These are phyloP conservation scores for Jackrogersella minutella DNA, from an alignment of 495 filamentous ascomycete species.

Conservation along the genomic window DNA sequence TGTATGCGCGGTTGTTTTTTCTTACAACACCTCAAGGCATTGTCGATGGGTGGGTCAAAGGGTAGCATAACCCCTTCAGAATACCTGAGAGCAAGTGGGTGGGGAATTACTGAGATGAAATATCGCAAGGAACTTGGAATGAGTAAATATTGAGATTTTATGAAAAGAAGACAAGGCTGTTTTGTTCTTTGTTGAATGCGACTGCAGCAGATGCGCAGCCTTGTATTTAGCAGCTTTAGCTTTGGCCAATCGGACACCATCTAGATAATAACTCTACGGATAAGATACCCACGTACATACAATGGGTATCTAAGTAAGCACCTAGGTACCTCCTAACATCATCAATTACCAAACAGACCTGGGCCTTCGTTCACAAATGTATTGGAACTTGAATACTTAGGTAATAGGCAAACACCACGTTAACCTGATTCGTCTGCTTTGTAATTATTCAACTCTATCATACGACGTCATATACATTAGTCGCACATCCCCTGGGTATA, in stretches of 20 bases:
- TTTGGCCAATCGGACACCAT: constrained; percentile 20
- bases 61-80: constrained; percentile 17
- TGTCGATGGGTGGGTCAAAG: constrained; percentile 11
- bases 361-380: background rate
- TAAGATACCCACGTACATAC: background rate
- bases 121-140: background rate
- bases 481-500: constrained; percentile 44
- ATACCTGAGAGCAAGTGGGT: background rate
- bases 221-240: constrained; percentile 26
- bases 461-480: constrained; percentile 54
- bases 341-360: background rate
- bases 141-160: background rate
- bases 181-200: constrained; percentile 24
- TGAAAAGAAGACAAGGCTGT: constrained; percentile 28
- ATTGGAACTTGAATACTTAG: background rate
- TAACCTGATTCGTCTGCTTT: constrained; percentile 10
- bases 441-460: constrained; percentile 43
- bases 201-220: constrained; percentile 25
- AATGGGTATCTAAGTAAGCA: no score
- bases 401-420: background rate
- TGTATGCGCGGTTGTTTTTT: background rate
- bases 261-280: constrained; percentile 14
- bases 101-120: background rate
- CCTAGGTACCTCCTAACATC: background rate
- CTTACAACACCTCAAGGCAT: constrained; percentile 31